Base-by-base conservation (phyloP, 176 grass and related monocot genomes). In the Oryza glumipatula region DNA sequence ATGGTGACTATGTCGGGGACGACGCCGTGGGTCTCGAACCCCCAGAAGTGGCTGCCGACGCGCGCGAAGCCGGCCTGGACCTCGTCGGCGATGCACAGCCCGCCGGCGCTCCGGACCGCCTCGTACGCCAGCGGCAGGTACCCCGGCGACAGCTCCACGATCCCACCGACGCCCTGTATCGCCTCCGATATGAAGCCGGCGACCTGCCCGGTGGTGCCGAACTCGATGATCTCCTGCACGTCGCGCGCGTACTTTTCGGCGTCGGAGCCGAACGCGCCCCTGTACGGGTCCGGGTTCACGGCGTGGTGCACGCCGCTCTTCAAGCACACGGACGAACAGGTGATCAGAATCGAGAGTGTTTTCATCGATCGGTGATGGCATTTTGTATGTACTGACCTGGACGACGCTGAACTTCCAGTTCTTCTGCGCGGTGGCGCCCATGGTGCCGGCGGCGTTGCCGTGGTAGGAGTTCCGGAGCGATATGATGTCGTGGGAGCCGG, bases 401-500 rank as follows among this genome's bases (percentile, higher is more conserved):
- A 94, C 6, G 24, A 98, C 83, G 13, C 94, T 98, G 61, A 98
- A 98, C 78, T 98, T 98, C 96, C 96, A 98, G 88, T 94, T 95
- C 83, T 84, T 85, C 88, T 98, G 96, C 15, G 96, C 93, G 68
- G 93, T 98, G 82, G 91, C 88, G 66, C 89, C 89, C 96, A 98
- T 98, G 77, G 96, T 98, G 32, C 83, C 89, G 17, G 89, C 48
- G 35, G 93, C 93, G 84, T 98, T 98, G 17, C 96, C 96, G 22
- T 98, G 96, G 88, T 98, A 98, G 13, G 91, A 86, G 81, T 94
- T 98, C 52, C 96, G 88, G 46, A 98, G 85, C 4, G 96, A 98
- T 44, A 98, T 87, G 64, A 98, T 92, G 83, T 98, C 96, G 78
- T 98, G 93, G 75, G 80, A 92, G 56, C 93, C 89, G 0, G 93